These are phyloP conservation scores for Zygosaccharomyces gambellarensis DNA, from an alignment of 805 yeast species.

Conservation along the genomic window DNA sequence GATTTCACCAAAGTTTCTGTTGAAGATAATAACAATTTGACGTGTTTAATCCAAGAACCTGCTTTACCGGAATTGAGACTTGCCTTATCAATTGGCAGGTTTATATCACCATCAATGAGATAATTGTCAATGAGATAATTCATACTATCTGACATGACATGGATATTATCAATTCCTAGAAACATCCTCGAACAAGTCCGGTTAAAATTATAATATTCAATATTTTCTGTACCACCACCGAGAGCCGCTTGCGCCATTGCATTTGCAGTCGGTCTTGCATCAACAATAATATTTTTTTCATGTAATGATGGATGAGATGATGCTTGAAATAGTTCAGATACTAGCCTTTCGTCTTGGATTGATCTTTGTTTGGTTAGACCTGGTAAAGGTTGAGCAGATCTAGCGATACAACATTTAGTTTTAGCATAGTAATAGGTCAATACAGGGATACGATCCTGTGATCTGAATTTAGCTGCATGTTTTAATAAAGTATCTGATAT, in stretches of 20 bases:
- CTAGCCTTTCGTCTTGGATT: slow-evolving; percentile 82
- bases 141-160: slow-evolving; percentile 86
- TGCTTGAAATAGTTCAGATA: slow-evolving; percentile 66
- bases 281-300: slow-evolving; percentile 68
- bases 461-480: slow-evolving; percentile 81
- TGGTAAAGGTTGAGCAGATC: slow-evolving; percentile 90
- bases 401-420: slow-evolving; percentile 71
- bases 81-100: slow-evolving; percentile 48
- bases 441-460: slow-evolving; percentile 80
- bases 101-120: slow-evolving; percentile 63
- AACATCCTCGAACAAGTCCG: slow-evolving; percentile 58
- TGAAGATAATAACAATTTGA: slow-evolving; percentile 63
- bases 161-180: slow-evolving; percentile 90
- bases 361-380: slow-evolving; percentile 86
- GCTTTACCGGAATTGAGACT: slow-evolving; percentile 45
- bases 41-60: slow-evolving; percentile 75
- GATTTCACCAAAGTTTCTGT: slow-evolving; percentile 76
- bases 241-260: slow-evolving; percentile 95
- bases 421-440: slow-evolving; percentile 67
- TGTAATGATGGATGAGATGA: slow-evolving; percentile 37
- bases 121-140: slow-evolving; percentile 52
- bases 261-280: slow-evolving; percentile 87
- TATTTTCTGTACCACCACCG: slow-evolving; percentile 96
- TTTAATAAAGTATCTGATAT: slow-evolving; percentile 77
- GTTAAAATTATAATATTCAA: slow-evolving; percentile 72